phyloP scores from a whole-genome alignment of 2,329 filamentous ascomycete species.

The Neoscytalidium dimidiatum region DNA sequence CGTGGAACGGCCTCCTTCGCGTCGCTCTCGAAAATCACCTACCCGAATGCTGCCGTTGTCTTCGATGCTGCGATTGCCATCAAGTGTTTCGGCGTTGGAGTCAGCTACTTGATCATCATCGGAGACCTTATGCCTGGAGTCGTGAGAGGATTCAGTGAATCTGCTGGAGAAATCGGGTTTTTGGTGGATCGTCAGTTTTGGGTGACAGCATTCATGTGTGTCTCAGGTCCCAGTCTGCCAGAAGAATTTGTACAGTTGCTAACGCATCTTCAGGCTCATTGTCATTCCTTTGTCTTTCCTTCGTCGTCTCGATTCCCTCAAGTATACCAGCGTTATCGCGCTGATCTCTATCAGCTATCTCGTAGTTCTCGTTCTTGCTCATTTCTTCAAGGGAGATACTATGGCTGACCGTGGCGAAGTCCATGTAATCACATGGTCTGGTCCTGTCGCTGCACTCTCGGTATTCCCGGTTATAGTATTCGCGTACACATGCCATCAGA shows the following conservation, averaged over 20 bases:
- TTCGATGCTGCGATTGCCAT: conserved; percentile 96
- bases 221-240: conserved; percentile 12
- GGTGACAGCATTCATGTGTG: conserved; percentile 94
- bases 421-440: conserved; percentile 75
- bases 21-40: conserved; percentile 93
- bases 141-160: conserved; percentile 73
- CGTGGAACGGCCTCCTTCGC: conserved; percentile 90
- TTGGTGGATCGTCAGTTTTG: conserved; percentile 91
- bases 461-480: conserved; percentile 95
- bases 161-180: conserved; percentile 64
- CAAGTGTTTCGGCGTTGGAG: conserved; percentile 96
- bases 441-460: conserved; percentile 75
- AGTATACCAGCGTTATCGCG: conserved; percentile 93
- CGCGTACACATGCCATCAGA: conserved; percentile 99
- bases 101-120: conserved; percentile 98
- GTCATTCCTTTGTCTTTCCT: conserved; percentile 95
- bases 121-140: conserved; percentile 98
- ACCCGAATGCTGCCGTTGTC: conserved; percentile 90
- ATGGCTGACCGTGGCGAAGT: conserved; percentile 73
- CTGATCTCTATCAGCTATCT: conserved; percentile 92
- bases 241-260: conserved; percentile 15
- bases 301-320: conserved; percentile 87
- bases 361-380: conserved; percentile 88
- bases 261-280: conserved; percentile 62
- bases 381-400: conserved; percentile 79